These are phyloP conservation scores for Ascochyta fabae DNA, from an alignment of 2,329 filamentous ascomycete species.

Conservation along the genomic window DNA sequence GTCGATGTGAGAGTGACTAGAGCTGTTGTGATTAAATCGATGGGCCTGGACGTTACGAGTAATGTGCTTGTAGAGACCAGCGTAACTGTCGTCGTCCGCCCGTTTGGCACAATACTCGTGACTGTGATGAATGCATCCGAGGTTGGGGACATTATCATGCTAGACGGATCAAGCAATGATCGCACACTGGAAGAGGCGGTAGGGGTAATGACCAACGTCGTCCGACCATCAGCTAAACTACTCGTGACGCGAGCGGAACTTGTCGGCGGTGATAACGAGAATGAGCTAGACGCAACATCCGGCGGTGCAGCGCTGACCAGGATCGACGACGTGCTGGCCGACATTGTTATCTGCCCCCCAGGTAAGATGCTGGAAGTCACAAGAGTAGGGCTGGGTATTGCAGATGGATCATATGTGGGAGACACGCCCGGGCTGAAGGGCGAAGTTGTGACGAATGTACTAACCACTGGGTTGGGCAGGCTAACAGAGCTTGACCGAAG, in stretches of 20 bases:
- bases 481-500: no score
- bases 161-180: not conserved
- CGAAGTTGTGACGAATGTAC: not conserved
- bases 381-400: not conserved
- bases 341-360: not conserved
- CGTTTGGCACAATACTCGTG: slow-evolving; percentile 4
- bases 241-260: not conserved
- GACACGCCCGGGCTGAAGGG: not conserved
- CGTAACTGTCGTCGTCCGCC: slow-evolving; percentile 1
- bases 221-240: not conserved
- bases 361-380: not conserved
- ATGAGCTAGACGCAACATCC: not conserved
- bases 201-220: not conserved
- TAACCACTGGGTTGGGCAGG: not conserved
- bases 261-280: not conserved
- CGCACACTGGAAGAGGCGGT: not conserved
- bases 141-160: not conserved
- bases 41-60: not conserved
- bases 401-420: not conserved
- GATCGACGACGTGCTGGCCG: not conserved
- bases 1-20: not conserved
- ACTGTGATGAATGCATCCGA: slow-evolving; percentile 1
- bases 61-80: not conserved
- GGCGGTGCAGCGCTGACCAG: not conserved
- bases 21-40: not conserved